phyloP scores from a whole-genome alignment of 2,329 filamentous ascomycete genomes.

The Mollisia scopiformis region DNA sequence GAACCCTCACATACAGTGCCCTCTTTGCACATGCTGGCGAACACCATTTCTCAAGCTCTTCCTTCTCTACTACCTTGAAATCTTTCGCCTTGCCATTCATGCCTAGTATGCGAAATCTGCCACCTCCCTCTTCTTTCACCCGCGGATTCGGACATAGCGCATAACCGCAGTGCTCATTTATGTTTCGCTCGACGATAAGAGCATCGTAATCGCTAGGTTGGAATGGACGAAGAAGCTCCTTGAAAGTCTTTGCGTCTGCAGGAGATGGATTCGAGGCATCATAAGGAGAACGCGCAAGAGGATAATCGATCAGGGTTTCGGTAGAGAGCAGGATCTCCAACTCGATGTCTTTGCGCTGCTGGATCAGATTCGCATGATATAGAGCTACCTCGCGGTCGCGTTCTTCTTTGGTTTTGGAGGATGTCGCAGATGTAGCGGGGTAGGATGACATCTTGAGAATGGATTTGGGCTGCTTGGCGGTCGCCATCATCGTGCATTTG shows the following conservation, averaged over 20 bases:
- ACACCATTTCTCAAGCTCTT: slow-evolving; percentile 86
- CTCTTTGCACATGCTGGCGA: slow-evolving; percentile 76
- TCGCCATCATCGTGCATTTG: slow-evolving; percentile 28
- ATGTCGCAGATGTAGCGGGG: slow-evolving; percentile 42
- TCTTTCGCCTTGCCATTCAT: slow-evolving; percentile 53
- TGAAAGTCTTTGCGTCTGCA: slow-evolving; percentile 67
- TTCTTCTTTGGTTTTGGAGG: slow-evolving; percentile 49
- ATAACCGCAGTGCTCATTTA: slow-evolving; percentile 82
- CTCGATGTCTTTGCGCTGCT: slow-evolving; percentile 81
- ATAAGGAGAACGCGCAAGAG: slow-evolving; percentile 45
- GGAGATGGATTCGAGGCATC: slow-evolving; percentile 55
- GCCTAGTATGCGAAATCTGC: slow-evolving; percentile 69
- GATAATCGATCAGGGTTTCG: slow-evolving; percentile 51
- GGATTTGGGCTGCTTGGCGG: slow-evolving; percentile 47
- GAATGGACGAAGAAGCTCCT: slow-evolving; percentile 69
- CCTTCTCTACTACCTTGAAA: slow-evolving; percentile 69
- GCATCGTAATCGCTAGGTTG: slow-evolving; percentile 89
- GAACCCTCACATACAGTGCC: slow-evolving; percentile 84
- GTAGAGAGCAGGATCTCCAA: slow-evolving; percentile 74
- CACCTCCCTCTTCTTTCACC: slow-evolving; percentile 55
- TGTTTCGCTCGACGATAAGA: slow-evolving; percentile 86
- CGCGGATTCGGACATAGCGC: slow-evolving; percentile 73
- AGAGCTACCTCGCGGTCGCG: slow-evolving; percentile 67
- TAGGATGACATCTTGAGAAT: slow-evolving; percentile 63
- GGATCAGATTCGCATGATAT: slow-evolving; percentile 80